Base-by-base conservation (phyloP, 2,329 filamentous ascomycete genomes). In the Graphilbum sp. region DNA sequence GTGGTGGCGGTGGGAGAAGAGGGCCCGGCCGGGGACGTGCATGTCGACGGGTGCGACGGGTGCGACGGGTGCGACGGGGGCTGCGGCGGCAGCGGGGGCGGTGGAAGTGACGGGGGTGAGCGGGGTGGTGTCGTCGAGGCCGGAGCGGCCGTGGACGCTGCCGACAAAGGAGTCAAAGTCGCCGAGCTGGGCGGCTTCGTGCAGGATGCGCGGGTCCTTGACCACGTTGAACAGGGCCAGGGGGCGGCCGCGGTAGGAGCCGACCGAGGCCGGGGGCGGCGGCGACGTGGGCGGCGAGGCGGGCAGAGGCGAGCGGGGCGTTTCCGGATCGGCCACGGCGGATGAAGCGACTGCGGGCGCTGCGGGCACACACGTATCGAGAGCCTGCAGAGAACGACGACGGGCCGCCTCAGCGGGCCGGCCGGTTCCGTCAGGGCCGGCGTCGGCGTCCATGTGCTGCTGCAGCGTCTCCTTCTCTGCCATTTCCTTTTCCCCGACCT, bases 151-250 rank as follows among this genome's bases (percentile, higher is more conserved):
- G 37, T 57, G 48, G 5, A 64, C 46, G 42, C 60, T 62, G 9
- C 61, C 62, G 2, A 64, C 58, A 43, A 62, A 62, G 8, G 53
- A 54, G 31, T 52, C 51, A 17, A 63, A 46, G 18, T 52, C 48
- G 33, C 59, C 59, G 38, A 62, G 47, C 34, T 51, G 46, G 6
- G 55, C 55, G 4, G 60, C 59, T 46, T 54, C 46, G 13, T 60
- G 52, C 36, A 60, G 56, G 29, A 63, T 40, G 23, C 52, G 50
- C 13, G 56, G 49, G 39, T 56, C 56, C 34, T 48, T 54, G 39
- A 62, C 59, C 11, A 61, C 52, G 17, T 53, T 52, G 40, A 59
- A 52, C 11, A 45, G 32, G 15, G 45, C 51, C 37, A 65, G 51
- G 8, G 56, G 46, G 9, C 42, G 44, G n/a, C 60, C 60, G 43